Percentiles rank a stretch among this genome's conserved stretches.
Conservation (phyloP, 306 rosid species). For the Acacia melanoxylon region DNA sequence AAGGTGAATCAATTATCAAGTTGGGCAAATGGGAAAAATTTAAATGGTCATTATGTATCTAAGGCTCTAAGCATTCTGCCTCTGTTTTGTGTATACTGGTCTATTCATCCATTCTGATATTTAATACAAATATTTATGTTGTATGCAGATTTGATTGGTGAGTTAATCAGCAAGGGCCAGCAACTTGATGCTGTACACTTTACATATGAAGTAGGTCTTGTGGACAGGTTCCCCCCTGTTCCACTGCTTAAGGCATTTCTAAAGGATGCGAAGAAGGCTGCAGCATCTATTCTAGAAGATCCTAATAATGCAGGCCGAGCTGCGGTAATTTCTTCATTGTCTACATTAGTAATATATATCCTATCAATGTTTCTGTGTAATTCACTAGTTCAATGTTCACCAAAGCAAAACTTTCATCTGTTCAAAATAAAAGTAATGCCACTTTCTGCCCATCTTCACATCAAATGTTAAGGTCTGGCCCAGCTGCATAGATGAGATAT, state of each 20-base stretch:
- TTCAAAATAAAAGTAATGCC: not conserved
- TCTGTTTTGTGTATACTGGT: not conserved
- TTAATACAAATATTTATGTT: not conserved
- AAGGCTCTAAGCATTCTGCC: not conserved
- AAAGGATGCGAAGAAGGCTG: constrained; percentile 95
- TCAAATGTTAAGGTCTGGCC: constrained; percentile 3
- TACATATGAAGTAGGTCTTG: constrained; percentile 89
- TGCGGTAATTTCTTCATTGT: constrained; percentile 54
- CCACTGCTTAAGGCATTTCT: constrained; percentile 84
- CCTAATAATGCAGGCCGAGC: constrained; percentile 90
- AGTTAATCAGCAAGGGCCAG: constrained; percentile 92
- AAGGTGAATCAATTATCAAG: not conserved
- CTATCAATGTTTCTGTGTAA: not conserved
- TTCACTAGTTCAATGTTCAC: constrained; percentile 4
- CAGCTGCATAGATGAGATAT: not conserved
- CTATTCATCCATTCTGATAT: not conserved
- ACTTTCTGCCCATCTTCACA: constrained; percentile 2
- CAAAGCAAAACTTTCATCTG: constrained; percentile 1
- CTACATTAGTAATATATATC: not conserved
- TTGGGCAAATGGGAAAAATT: not conserved
- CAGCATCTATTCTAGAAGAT: constrained; percentile 87
- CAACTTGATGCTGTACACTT: constrained; percentile 99
- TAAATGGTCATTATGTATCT: not conserved
- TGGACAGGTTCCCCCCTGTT: constrained; percentile 81
- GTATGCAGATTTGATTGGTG: constrained; percentile 85